Evolutionary conservation across 73 alveolate genomes (phyloP).

Genomic region (Stentor coeruleus): DNA sequence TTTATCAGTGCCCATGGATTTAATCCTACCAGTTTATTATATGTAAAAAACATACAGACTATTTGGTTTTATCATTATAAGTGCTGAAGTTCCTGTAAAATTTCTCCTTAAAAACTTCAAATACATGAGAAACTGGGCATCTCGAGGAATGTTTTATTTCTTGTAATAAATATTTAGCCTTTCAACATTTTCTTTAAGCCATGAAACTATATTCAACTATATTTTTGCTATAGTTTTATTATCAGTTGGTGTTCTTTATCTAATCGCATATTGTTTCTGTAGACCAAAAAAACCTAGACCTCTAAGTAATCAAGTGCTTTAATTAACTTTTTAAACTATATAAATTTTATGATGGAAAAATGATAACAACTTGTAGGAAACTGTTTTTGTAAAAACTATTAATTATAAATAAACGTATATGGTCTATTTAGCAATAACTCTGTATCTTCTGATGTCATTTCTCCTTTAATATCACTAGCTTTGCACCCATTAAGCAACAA

Average conservation of each 20-base stretch:
- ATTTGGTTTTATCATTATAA: slow-evolving; percentile 5
- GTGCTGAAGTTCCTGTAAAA: background rate
- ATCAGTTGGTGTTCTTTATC: slow-evolving; percentile 2
- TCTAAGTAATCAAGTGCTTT: no score
- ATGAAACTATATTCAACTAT: background rate
- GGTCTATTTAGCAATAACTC: background rate
- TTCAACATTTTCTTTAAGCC: background rate
- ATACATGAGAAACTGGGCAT: background rate
- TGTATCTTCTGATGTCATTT: background rate
- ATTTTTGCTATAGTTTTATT: background rate
- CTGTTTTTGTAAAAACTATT: no score
- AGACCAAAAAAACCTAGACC: no score
- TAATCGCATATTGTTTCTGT: background rate
- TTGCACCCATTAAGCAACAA: background rate
- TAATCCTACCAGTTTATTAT: slow-evolving; percentile 7
- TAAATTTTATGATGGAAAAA: no score
- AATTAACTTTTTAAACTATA: no score
- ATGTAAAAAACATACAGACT: background rate
- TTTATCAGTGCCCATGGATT: background rate
- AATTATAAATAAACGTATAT: background rate
- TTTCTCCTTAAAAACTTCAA: background rate
- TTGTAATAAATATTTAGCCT: slow-evolving; percentile 6
- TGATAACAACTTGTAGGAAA: no score
- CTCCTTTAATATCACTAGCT: background rate
- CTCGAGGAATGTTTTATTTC: slow-evolving; percentile 25